Base-by-base conservation (phyloP, 2,329 filamentous ascomycete genomes). In the Xylaria sp. region DNA sequence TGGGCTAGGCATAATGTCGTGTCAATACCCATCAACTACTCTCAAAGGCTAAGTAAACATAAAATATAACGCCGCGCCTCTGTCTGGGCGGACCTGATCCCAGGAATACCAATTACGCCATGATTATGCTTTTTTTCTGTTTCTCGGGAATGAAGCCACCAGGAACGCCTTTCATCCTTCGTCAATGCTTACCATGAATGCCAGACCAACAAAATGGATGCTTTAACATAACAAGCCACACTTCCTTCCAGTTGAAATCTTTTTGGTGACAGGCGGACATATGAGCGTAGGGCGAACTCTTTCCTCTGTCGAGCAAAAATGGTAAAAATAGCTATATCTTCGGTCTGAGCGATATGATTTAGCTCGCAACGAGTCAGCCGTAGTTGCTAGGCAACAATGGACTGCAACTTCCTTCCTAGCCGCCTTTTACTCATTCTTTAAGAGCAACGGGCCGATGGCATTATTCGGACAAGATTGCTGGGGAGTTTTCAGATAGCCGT, bases 181-280 rank as follows among this genome's bases (percentile, higher is more conserved):
- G 37, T 61, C 40, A 65, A 67, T 65, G 65, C 60, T 59, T 45
- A 60, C 65, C 57, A 28, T 61, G 53, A 67, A 56, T 63, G 60
- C 63, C 49, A 56, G 38, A 57, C 49, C 19, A 45, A 67, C 40
- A 62, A n/a, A n/a, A 64, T 61, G 57, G 40, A 61, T 59, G 61
- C 50, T 55, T 58, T 38, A 45, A 54, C 43, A 58, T 28, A 38
- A 57, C 51, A 38, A 57, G 42, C 40, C 53, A 23, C 45, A 61
- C 49, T 47, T 31, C 28, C 28, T 9, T 31, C 28, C 9, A 9
- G 4, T 5, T 31, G 4, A 31, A 9, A 31, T 5, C 4, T 4
- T 31, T 31, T 31, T 31, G 28, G 28, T 31, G 28, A 9, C 28
- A 31, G 28, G 9, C 9, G 9, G 28, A 9, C 4, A 4, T 9